Evolutionary conservation across 495 filamentous ascomycete species (phyloP), one percentile per base, ranked within the genome.

Genomic region (Aspergillus hancockii): DNA sequence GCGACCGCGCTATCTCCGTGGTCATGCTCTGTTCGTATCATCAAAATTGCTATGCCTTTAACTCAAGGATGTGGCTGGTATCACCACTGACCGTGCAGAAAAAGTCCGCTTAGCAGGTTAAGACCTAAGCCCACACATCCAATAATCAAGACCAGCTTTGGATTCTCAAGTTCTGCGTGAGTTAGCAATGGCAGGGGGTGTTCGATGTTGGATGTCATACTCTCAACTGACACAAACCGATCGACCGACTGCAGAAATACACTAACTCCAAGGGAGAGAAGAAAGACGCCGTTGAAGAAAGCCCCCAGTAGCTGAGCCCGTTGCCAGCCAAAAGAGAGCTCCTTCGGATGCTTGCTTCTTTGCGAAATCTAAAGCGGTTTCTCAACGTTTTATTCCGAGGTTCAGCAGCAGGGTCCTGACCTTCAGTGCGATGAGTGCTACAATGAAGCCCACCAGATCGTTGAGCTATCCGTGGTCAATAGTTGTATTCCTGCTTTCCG

Each of bases 221-320:
- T 54, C 46, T 81, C 66, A 8, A 81, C 47, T 5, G 72, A 64
- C 30, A 96, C 76, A 64, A 96, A 89, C 23, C 93, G 85, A 55
- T 91, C 88, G 31, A 96, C 78, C 9, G 93, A 91, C 71, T 97
- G 93, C 49, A 97, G 81, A 62, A 96, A 90, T 64, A 97, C 92
- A 21, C 90, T 90, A n/a, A 96, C 79, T 67, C 92, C 95, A n/a
- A 97, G 81, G 0, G 88, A 91, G 55, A 96, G 86, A 31, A 97
- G 77, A 67, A 97, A 92, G 12, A 95, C 90, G 55, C 93, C 92
- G 65, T 96, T 97, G 76, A 96, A 88, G 61, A 95, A 87, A 16
- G 92, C 92, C 55, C 92, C 92, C 3, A 97, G 81, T 8, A 94
- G 89, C 75, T 93, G 91, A 14, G 91, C 88, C 45, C 92, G 86